phyloP scores from a whole-genome alignment of 257 asterid genomes.

The Striga asiatica region DNA sequence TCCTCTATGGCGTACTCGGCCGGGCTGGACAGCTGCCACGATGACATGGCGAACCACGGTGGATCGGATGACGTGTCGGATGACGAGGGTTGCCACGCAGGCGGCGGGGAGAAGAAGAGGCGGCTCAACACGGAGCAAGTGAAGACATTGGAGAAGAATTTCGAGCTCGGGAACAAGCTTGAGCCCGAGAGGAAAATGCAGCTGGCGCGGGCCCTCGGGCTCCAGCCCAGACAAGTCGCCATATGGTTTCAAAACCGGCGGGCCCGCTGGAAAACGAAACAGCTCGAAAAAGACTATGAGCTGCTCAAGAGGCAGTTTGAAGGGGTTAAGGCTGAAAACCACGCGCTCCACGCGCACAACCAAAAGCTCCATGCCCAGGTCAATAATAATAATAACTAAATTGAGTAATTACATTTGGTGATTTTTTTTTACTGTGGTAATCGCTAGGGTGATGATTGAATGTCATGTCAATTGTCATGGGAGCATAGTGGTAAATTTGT shows the following conservation, averaged over 20 bases:
- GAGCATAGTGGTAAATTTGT: no score
- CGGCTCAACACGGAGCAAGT: conserved; percentile 57
- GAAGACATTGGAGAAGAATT: conserved; percentile 38
- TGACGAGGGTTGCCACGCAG: conserved; percentile 39
- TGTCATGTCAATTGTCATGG: no score
- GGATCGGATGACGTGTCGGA: conserved; percentile 43
- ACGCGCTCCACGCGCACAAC: conserved; percentile 35
- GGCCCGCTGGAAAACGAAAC: conserved; percentile 52
- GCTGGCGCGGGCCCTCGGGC: conserved; percentile 58
- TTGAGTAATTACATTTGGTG: no score
- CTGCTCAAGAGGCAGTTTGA: conserved; percentile 43
- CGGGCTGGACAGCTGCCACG: conserved; percentile 17
- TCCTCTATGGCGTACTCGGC: conserved; percentile 24
- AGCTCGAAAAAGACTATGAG: conserved; percentile 44
- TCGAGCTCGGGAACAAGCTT: conserved; percentile 45
- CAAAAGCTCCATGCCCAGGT: conserved; percentile 50
- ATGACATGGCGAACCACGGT: conserved; percentile 19
- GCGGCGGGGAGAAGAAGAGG: conserved; percentile 60
- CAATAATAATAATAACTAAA: neutral
- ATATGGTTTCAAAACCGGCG: conserved; percentile 51
- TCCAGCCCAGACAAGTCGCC: conserved; percentile 47
- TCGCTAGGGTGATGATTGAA: no score
- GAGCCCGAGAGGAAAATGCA: conserved; percentile 58
- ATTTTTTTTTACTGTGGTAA: no score
- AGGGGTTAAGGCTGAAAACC: conserved; percentile 36